Evolutionary conservation across 2,329 filamentous ascomycete species (phyloP).

Genomic region (Sarocladiaceae sp.): DNA sequence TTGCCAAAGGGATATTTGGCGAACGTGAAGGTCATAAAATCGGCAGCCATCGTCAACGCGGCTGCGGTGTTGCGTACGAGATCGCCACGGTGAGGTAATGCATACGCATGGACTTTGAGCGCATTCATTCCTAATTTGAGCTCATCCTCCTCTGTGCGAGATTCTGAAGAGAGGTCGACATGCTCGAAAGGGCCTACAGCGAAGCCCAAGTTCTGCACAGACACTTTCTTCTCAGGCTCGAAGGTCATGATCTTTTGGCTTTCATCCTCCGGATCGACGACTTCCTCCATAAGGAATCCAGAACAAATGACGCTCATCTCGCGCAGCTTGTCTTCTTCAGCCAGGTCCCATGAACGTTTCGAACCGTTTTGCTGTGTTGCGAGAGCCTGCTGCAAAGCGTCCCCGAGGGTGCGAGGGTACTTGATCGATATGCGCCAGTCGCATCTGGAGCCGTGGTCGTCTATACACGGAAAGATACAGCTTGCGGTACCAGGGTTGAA

Average conservation of each 20-base stretch:
- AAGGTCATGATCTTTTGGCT: conserved; percentile 87
- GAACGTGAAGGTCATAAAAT: conserved; percentile 83
- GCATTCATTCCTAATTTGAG: conserved; percentile 84
- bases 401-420: conserved; percentile 78
- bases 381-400: conserved; percentile 53
- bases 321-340: conserved; percentile 75
- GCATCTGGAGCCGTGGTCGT: conserved; percentile 73
- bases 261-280: conserved; percentile 67
- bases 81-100: conserved; percentile 72
- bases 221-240: conserved; percentile 64
- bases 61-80: conserved; percentile 84
- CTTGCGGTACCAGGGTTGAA: conserved; percentile 72
- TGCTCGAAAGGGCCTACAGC: conserved; percentile 92
- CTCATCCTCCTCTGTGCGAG: conserved; percentile 84
- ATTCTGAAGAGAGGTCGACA: conserved; percentile 77
- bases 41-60: conserved; percentile 79
- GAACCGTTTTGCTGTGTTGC: conserved; percentile 36
- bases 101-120: conserved; percentile 85
- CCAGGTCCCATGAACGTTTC: conserved; percentile 37
- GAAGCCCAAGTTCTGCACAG: conserved; percentile 87
- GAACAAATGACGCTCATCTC: conserved; percentile 91
- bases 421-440: conserved; percentile 86
- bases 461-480: conserved; percentile 88
- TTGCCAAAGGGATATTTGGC: conserved; percentile 86
- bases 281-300: conserved; percentile 80